phyloP scores from a whole-genome alignment of 495 filamentous ascomycete genomes.

The Penicillium robsamsonii region DNA sequence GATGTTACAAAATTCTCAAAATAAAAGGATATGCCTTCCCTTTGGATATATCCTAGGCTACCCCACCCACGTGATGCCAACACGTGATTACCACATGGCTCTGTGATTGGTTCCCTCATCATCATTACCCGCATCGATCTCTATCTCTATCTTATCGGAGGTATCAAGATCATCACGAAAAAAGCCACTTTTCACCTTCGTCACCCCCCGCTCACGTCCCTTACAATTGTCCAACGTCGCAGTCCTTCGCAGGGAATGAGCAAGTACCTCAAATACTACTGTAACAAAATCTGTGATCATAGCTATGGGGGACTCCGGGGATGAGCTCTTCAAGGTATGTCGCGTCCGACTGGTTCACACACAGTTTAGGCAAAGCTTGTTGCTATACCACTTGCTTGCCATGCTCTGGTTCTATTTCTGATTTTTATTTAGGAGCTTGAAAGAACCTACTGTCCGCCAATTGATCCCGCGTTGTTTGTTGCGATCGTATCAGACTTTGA shows the following conservation, averaged over 20 bases:
- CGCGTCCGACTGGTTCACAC: no score
- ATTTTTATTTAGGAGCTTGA: conserved; percentile 36
- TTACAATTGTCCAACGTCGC: neutral
- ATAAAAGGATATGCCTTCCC: no score
- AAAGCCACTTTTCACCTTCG: conserved; percentile 2
- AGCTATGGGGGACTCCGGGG: conserved; percentile 5
- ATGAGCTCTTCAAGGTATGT: conserved; percentile 7
- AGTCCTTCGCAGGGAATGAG: neutral
- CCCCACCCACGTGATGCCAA: neutral
- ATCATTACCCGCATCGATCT: neutral
- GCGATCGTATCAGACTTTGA: conserved; percentile 69
- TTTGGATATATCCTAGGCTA: neutral
- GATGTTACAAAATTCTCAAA: no score
- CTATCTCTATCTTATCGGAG: conserved; percentile 2
- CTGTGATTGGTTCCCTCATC: neutral
- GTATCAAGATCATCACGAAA: conserved; percentile 1
- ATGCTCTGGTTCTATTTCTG: neutral
- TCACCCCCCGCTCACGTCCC: neutral
- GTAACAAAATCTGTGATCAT: neutral
- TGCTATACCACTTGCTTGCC: neutral
- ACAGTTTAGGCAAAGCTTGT: neutral
- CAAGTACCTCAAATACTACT: no score
- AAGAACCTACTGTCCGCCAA: conserved; percentile 57
- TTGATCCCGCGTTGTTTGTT: conserved; percentile 62
- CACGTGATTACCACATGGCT: neutral